Evolutionary conservation across 495 filamentous ascomycete species (phyloP).

Genomic region (Neurospora intermedia): DNA sequence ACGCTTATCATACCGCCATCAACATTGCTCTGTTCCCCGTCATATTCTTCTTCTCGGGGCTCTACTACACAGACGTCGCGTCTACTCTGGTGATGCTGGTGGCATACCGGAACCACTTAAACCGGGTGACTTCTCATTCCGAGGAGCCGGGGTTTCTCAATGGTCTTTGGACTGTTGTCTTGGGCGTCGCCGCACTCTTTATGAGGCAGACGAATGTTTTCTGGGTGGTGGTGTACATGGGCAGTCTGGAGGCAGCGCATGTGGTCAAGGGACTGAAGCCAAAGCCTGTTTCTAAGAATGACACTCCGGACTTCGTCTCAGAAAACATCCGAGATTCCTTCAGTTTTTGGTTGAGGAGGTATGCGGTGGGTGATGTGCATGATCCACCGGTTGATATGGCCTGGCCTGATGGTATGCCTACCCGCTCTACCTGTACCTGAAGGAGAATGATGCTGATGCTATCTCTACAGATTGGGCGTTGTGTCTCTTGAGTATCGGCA

Average conservation of each 20-base stretch:
- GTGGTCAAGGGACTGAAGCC: conserved; percentile 29
- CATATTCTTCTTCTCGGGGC: conserved; percentile 85
- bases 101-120: conserved; percentile 53
- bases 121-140: conserved; percentile 16
- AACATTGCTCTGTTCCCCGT: conserved; percentile 84
- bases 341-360: conserved; percentile 22
- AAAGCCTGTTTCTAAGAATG: conserved; percentile 7
- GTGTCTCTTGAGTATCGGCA: conserved; percentile 47
- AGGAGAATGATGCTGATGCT: background rate
- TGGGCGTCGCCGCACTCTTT: conserved; percentile 52
- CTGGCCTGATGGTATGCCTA: conserved; percentile 42
- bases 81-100: conserved; percentile 57
- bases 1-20: conserved; percentile 51
- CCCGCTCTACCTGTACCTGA: no score
- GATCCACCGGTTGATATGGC: conserved; percentile 50
- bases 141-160: conserved; percentile 17
- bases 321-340: conserved; percentile 9
- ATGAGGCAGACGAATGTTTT: conserved; percentile 95
- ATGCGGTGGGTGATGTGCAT: conserved; percentile 47
- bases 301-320: conserved; percentile 8
- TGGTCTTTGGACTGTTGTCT: conserved; percentile 35
- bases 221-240: conserved; percentile 83
- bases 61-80: conserved; percentile 88
- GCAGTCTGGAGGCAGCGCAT: conserved; percentile 56
- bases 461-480: conserved; percentile 28